Evolutionary conservation across 2,329 filamentous ascomycete genomes (phyloP).

Genomic region (Stagonosporopsis rhizophila): DNA sequence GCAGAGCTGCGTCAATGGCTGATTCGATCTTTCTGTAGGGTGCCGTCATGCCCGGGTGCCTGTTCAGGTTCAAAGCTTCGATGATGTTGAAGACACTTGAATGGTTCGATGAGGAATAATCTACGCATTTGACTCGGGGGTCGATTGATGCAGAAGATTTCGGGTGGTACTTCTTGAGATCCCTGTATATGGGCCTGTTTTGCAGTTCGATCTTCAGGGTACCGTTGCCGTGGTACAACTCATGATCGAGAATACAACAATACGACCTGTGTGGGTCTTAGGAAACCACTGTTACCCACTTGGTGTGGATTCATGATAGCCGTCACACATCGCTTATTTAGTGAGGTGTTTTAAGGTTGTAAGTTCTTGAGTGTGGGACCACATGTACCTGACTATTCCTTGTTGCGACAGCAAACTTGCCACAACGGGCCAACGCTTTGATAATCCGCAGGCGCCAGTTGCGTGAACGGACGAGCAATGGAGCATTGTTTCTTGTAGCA

Average conservation of each 20-base stretch:
- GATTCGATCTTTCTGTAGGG: neutral
- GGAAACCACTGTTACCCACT: conserved; percentile 13
- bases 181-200: neutral
- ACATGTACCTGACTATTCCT: conserved; percentile 9
- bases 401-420: conserved; percentile 6
- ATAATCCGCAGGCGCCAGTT: neutral
- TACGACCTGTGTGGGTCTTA: conserved; percentile 1
- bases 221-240: conserved; percentile 4
- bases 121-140: neutral
- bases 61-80: neutral
- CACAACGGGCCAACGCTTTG: neutral
- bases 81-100: neutral
- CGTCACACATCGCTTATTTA: conserved; percentile 5
- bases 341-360: conserved; percentile 5
- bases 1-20: conserved; percentile 3
- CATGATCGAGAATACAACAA: conserved; percentile 2
- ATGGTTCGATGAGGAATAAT: neutral
- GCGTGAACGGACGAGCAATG: neutral
- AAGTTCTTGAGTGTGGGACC: neutral
- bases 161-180: neutral
- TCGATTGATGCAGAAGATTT: neutral
- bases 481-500: conserved; percentile 1
- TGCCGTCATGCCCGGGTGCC: conserved; percentile 2
- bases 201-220: neutral
- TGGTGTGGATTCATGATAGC: conserved; percentile 1